These are phyloP conservation scores for Zangia roseola DNA, from an alignment of 768 basidiomycete species.

Conservation along the genomic window DNA sequence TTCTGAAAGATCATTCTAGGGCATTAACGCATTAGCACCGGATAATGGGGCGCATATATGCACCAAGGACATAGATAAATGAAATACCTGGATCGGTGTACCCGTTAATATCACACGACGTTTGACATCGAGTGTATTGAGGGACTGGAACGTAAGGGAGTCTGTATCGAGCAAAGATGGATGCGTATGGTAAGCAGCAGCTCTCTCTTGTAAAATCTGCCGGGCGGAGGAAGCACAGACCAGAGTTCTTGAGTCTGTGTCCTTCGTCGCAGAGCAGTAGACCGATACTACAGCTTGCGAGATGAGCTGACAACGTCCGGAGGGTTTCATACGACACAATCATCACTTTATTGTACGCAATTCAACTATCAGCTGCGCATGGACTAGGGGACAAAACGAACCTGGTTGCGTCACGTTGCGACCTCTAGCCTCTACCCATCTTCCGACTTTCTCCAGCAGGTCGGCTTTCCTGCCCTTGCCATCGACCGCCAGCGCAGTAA, in stretches of 20 bases:
- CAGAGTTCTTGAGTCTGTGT: constrained; percentile 94
- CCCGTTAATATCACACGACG: constrained; percentile 93
- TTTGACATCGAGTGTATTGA: constrained; percentile 80
- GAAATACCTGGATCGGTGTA: constrained; percentile 79
- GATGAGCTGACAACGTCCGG: constrained; percentile 71
- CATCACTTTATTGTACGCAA: constrained; percentile 62
- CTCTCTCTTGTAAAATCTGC: not conserved
- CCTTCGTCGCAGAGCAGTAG: constrained; percentile 97
- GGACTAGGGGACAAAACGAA: constrained; percentile 30
- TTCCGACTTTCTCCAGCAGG: constrained; percentile 71
- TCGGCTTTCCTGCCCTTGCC: constrained; percentile 88
- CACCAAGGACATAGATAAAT: not conserved
- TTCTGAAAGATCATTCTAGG: constrained; percentile 88
- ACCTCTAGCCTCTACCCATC: constrained; percentile 89
- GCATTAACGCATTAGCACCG: not conserved
- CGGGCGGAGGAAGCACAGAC: constrained; percentile 40
- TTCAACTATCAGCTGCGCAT: not conserved
- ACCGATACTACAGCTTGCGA: constrained; percentile 81
- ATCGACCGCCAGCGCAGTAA: constrained; percentile 85
- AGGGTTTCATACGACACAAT: constrained; percentile 98
- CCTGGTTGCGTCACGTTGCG: constrained; percentile 92
- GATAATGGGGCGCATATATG: constrained; percentile 3
- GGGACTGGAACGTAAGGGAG: constrained; percentile 81
- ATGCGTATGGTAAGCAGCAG: not conserved
- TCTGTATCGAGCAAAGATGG: constrained; percentile 44